Percentiles rank a stretch among this genome's conserved stretches.
phyloP scores from a whole-genome alignment of 2,329 filamentous ascomycete genomes.

The Diaporthe aspalathi region DNA sequence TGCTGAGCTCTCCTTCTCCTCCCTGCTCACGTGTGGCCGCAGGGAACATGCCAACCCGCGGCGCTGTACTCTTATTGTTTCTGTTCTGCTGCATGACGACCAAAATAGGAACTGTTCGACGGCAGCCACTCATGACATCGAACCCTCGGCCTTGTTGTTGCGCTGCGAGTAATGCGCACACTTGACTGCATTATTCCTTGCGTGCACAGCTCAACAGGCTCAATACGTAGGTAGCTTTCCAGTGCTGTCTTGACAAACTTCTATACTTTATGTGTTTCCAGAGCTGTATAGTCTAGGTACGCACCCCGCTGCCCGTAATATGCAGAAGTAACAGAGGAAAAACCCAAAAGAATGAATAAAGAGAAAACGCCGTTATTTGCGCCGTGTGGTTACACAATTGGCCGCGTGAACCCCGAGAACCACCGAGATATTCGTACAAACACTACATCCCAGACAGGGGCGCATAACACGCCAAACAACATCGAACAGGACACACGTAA shows the following conservation, averaged over 20 bases:
- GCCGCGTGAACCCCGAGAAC: background rate
- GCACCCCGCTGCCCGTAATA: no score
- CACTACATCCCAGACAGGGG: slow-evolving; percentile 5
- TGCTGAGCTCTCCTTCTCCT: slow-evolving; percentile 5
- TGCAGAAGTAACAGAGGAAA: no score
- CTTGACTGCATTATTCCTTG: background rate
- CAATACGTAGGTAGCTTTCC: background rate
- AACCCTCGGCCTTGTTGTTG: background rate
- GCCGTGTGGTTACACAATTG: slow-evolving; percentile 1
- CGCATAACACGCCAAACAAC: background rate
- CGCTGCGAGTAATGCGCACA: slow-evolving; percentile 2
- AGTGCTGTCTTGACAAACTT: no score
- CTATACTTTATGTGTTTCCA: background rate
- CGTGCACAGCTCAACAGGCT: background rate
- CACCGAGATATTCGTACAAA: background rate
- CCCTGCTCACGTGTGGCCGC: background rate
- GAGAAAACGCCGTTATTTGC: background rate
- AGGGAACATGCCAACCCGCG: slow-evolving; percentile 2
- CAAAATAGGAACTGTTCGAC: background rate
- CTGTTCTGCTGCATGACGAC: background rate
- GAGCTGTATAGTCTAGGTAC: background rate
- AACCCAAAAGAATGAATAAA: background rate
- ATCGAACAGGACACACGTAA: background rate
- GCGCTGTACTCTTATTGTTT: background rate
- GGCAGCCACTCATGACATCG: background rate